Evolutionary conservation across 257 asterid species (phyloP).

Genomic region (Petrea volubilis): DNA sequence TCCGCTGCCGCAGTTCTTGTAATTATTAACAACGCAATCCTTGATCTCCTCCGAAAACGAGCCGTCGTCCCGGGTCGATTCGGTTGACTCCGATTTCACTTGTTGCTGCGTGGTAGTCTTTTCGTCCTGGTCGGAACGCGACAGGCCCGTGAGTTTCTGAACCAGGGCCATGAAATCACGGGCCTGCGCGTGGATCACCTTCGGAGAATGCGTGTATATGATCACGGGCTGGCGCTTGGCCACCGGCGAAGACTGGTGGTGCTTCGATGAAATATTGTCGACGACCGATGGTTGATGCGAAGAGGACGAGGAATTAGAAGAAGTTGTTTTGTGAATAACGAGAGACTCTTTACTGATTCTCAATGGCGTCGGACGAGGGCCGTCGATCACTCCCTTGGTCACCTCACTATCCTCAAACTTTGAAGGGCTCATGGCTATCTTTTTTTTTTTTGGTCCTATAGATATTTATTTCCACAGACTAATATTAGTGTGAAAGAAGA

Average conservation of each 20-base stretch:
- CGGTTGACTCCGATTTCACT: neutral
- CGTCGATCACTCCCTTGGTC: constrained; percentile 32
- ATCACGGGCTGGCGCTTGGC: constrained; percentile 39
- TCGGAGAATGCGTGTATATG: constrained; percentile 48
- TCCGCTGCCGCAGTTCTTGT: too few relatives aligned
- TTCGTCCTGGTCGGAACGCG: neutral
- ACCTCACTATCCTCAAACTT: constrained; percentile 31
- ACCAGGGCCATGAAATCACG: constrained; percentile 44
- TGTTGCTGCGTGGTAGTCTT: neutral
- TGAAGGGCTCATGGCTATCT: constrained; percentile 34
- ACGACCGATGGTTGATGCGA: neutral
- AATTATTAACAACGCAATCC: neutral
- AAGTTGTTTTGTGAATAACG: constrained; percentile 24
- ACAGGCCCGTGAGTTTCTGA: constrained; percentile 48
- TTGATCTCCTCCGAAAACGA: neutral
- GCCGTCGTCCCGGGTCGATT: constrained; percentile 1
- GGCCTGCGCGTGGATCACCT: constrained; percentile 35
- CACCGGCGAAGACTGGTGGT: neutral
- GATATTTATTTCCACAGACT: too few relatives aligned
- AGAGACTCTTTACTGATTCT: constrained; percentile 34
- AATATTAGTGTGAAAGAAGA: too few relatives aligned
- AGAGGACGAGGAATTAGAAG: neutral
- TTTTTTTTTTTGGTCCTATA: too few relatives aligned
- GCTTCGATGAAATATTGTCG: neutral
- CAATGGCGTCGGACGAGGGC: constrained; percentile 32